Percentiles rank a stretch among this genome's conserved stretches.
These are phyloP conservation scores for Hymenoscyphus salicellus DNA, from an alignment of 2,329 filamentous ascomycete species.

Conservation along the genomic window DNA sequence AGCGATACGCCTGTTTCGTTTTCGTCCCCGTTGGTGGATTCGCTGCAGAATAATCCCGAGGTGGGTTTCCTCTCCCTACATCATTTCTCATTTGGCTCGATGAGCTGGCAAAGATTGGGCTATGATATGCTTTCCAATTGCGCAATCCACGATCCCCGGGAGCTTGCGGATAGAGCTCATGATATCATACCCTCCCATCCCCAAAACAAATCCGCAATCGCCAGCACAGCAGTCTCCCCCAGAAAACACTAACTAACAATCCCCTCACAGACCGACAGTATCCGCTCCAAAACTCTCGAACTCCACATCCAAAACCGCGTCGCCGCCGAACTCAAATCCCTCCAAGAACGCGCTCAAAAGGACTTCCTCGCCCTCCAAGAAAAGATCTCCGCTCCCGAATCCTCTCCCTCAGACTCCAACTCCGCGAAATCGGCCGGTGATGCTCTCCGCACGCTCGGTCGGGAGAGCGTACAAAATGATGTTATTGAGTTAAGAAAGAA, in stretches of 20 bases:
- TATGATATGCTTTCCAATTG: not conserved
- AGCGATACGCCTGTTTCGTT: slow-evolving; percentile 65
- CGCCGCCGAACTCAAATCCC: slow-evolving; percentile 75
- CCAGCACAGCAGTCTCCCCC: not conserved
- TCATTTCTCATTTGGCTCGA: not conserved
- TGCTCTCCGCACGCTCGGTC: slow-evolving; percentile 35
- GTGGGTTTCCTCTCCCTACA: slow-evolving; percentile 48
- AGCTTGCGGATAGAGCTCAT: not conserved
- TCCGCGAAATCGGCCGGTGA: slow-evolving; percentile 30
- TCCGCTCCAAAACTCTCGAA: slow-evolving; percentile 78
- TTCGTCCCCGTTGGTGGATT: slow-evolving; percentile 78
- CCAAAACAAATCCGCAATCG: not conserved
- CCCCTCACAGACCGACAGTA: slow-evolving; percentile 72
- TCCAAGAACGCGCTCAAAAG: slow-evolving; percentile 67
- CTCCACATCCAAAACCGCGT: slow-evolving; percentile 86
- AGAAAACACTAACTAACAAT: not conserved
- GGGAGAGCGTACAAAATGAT: slow-evolving; percentile 56
- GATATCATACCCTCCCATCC: not conserved
- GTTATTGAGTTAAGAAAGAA: slow-evolving; percentile 56
- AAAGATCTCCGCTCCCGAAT: slow-evolving; percentile 48
- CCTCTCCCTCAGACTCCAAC: slow-evolving; percentile 29
- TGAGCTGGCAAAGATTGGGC: not conserved
- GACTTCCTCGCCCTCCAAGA: slow-evolving; percentile 68
- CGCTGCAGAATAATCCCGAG: slow-evolving; percentile 80
- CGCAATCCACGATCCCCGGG: not conserved